phyloP scores from a whole-genome alignment of 805 yeast species.

The Saccharomyces kudriavzevii region DNA sequence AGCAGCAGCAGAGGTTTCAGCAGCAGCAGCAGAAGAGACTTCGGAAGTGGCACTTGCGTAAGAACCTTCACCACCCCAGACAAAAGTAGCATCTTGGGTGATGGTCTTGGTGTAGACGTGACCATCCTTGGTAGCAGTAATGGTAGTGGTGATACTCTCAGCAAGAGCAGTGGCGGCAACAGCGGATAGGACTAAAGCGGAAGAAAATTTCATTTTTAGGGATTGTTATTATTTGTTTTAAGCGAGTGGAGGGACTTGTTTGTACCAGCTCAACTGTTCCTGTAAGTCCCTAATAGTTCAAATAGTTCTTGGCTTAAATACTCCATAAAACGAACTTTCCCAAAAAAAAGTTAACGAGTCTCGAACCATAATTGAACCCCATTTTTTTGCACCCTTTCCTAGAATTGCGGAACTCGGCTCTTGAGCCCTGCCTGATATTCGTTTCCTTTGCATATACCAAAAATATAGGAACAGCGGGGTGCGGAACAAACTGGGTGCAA shows the following conservation, averaged over 20 bases:
- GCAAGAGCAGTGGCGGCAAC: constrained; percentile 1
- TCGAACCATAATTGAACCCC: neutral
- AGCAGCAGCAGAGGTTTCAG: neutral
- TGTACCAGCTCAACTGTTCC: neutral
- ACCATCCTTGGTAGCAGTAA: constrained; percentile 8
- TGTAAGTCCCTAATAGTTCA: neutral
- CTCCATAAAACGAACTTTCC: neutral
- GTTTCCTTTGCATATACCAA: neutral
- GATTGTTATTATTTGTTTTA: neutral
- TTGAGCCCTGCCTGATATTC: neutral
- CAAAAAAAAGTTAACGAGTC: neutral
- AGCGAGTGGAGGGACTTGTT: neutral
- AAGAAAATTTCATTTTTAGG: constrained; percentile 1
- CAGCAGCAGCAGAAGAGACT: neutral
- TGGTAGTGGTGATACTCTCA: constrained; percentile 2
- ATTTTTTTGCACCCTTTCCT: neutral
- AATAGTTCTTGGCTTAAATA: neutral
- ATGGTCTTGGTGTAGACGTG: constrained; percentile 8
- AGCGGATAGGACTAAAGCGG: constrained; percentile 1
- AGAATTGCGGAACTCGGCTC: neutral
- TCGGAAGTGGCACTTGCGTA: neutral
- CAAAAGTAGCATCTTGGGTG: constrained; percentile 4
- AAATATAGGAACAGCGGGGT: neutral
- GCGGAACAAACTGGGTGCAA: neutral
- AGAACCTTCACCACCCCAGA: constrained; percentile 3